These are phyloP conservation scores for Boletus sensibilis DNA, from an alignment of 768 basidiomycete species.

Conservation along the genomic window DNA sequence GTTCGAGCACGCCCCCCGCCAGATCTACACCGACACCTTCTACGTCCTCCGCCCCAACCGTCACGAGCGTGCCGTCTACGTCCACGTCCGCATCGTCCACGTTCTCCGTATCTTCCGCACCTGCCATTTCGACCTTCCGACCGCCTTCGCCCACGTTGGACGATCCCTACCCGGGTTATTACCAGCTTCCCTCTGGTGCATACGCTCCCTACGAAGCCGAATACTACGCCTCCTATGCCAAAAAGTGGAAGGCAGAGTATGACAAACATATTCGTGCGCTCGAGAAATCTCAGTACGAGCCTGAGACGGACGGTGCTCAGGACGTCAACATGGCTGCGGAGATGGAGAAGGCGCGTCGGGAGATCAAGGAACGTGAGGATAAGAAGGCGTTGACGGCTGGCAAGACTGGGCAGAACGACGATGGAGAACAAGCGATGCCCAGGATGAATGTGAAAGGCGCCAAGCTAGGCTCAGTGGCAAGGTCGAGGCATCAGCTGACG, in stretches of 20 bases:
- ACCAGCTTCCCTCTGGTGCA: constrained; percentile 74
- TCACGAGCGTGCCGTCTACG: constrained; percentile 52
- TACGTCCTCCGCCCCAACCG: constrained; percentile 1
- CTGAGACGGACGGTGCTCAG: constrained; percentile 44
- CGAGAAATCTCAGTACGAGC: constrained; percentile 68
- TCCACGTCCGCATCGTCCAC: constrained; percentile 76
- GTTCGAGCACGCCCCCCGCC: constrained; percentile 29
- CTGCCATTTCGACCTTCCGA: constrained; percentile 60
- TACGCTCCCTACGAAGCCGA: constrained; percentile 74
- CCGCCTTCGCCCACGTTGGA: constrained; percentile 71
- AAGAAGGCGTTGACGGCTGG: constrained; percentile 72
- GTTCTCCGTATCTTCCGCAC: constrained; percentile 60
- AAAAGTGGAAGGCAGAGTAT: constrained; percentile 74
- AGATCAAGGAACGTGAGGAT: constrained; percentile 74
- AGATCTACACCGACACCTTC: constrained; percentile 3
- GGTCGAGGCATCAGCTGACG: constrained; percentile 74
- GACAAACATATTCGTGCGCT: constrained; percentile 68
- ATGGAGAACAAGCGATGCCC: constrained; percentile 55
- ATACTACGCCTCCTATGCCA: constrained; percentile 66
- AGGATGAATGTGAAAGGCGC: constrained; percentile 84
- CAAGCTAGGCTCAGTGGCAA: constrained; percentile 66
- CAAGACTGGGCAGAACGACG: constrained; percentile 38
- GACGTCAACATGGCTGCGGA: constrained; percentile 65
- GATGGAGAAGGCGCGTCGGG: constrained; percentile 74
- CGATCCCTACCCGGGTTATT: constrained; percentile 86